Evolutionary conservation across 306 rosid genomes (phyloP), one percentile per base, ranked within the genome.

Genomic region (Aeschynomene evenia): DNA sequence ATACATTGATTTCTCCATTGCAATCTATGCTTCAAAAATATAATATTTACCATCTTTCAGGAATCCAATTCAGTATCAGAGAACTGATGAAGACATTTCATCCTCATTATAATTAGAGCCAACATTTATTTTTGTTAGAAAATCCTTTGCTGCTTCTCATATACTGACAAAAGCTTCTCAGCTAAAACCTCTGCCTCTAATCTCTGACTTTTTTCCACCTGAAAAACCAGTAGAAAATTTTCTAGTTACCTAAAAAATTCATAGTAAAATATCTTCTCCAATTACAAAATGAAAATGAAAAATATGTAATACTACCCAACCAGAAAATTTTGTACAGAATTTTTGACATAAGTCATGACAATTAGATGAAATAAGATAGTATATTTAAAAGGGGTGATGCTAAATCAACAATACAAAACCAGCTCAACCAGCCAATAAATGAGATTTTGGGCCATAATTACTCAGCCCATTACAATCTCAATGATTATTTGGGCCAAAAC

Each of bases 101-200:
- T 43, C 24, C 8, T 18, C 19, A 48, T n/a, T n/a, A n/a, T 24
- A 9, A 5, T 62, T 10, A 42, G 29, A 70, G 13, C 31, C 16
- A 71, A 11, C 2, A 4, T 19, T 46, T 18, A 22, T 37, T 48
- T n/a, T 69, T 20, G 53, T 31, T 9, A 19, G 26, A 72, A 66
- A 49, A 36, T 21, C 34, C 68, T 68, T 55, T 46, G 53, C 40
- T 42, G 46, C 52, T 70, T 68, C 18, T 78, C 78, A 50, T 20
- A 52, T 19, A 73, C 34, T 51, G 80, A 53, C 28, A 64, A 36
- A 68, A 82, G 62, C 75, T 58, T 78, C 60, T 74, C 58, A 8
- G 11, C 33, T 13, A 82, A 7, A 69, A 64, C 39, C 19, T 70
- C 80, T 0, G 72, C 10, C 51, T 73, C 83, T 73, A 70, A 69